These are phyloP conservation scores for Aspergillus texensis DNA, from an alignment of 2,329 filamentous ascomycete genomes.

Conservation along the genomic window DNA sequence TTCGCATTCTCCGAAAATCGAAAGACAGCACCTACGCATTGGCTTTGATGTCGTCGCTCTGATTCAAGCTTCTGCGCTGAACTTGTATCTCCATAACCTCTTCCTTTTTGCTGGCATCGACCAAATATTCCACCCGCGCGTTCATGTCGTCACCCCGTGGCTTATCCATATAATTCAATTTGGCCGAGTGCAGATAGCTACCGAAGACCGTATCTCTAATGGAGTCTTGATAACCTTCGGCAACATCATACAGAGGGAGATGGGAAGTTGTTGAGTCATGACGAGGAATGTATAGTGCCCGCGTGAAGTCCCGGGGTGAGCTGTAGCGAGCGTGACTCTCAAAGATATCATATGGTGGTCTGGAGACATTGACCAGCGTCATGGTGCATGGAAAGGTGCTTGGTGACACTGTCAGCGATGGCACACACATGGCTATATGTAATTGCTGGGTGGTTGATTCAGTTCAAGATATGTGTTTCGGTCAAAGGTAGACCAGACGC, in stretches of 20 bases:
- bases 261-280: constrained; percentile 9
- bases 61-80: constrained; percentile 1
- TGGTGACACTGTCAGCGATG: neutral
- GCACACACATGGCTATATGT: neutral
- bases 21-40: constrained; percentile 1
- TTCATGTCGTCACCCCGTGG: constrained; percentile 7
- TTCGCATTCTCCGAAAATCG: neutral
- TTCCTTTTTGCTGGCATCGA: neutral
- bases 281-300: constrained; percentile 12
- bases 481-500: neutral
- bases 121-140: constrained; percentile 9
- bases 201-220: neutral
- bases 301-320: constrained; percentile 2
- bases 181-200: constrained; percentile 10
- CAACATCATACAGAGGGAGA: constrained; percentile 10
- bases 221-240: neutral
- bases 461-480: neutral
- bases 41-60: neutral
- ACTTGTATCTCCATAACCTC: constrained; percentile 3
- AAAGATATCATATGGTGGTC: neutral
- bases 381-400: neutral
- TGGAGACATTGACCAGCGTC: neutral
- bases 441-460: neutral
- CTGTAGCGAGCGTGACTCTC: neutral
- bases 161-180: constrained; percentile 8